Evolutionary conservation across 441 rosid species (phyloP).

Genomic region (Aquilaria agallochum): DNA sequence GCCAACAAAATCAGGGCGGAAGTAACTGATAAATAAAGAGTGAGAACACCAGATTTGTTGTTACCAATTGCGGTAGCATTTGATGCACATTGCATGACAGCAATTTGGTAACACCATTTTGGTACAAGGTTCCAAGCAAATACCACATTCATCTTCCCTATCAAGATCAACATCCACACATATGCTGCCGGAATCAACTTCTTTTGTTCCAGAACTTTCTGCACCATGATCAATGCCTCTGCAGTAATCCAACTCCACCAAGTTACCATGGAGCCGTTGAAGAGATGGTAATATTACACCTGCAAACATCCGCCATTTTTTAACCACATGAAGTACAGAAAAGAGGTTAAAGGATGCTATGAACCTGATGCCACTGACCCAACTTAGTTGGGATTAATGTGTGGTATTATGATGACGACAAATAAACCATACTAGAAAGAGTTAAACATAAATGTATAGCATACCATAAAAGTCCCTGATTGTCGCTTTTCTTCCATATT

Average conservation of each 20-base stretch:
- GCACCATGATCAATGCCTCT: slow-evolving; percentile 8
- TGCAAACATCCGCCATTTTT: slow-evolving; percentile 13
- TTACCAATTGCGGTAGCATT: slow-evolving; percentile 39
- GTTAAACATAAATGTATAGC: not conserved
- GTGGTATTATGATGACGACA: too few species aligned
- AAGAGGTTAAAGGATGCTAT: too few species aligned
- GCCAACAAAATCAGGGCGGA: not conserved
- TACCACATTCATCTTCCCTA: slow-evolving; percentile 40
- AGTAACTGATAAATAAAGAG: not conserved
- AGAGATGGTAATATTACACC: slow-evolving; percentile 39
- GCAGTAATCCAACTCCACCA: slow-evolving; percentile 15
- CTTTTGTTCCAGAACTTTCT: slow-evolving; percentile 18
- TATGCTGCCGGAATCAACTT: slow-evolving; percentile 22
- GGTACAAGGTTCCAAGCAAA: slow-evolving; percentile 36
- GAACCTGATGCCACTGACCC: too few species aligned
- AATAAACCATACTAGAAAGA: too few species aligned
- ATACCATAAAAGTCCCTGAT: slow-evolving; percentile 37
- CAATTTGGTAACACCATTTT: slow-evolving; percentile 39
- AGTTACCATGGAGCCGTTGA: slow-evolving; percentile 20
- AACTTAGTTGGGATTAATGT: too few species aligned
- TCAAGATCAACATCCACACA: slow-evolving; percentile 23
- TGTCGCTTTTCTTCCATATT: slow-evolving; percentile 36
- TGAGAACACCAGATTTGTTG: not conserved
- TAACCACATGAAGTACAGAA: too few species aligned
- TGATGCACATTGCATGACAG: slow-evolving; percentile 38